Evolutionary conservation across 2,329 filamentous ascomycete species (phyloP).

Genomic region (Penicillium sp.): DNA sequence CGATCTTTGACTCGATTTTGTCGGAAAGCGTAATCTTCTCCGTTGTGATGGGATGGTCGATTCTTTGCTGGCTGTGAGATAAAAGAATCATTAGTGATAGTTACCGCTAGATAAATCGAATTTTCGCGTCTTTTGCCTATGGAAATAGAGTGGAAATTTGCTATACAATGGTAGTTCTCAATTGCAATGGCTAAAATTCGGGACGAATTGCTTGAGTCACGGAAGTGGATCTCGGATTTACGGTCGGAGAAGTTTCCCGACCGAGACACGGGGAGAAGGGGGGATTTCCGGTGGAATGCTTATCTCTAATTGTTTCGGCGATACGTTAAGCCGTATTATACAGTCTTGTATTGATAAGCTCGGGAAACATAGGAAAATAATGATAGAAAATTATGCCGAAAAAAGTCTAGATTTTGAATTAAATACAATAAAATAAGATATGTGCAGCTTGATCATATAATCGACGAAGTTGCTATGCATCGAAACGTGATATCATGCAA

Average conservation of each 20-base stretch:
- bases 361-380: too few relatives aligned
- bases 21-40: background rate
- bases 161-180: background rate
- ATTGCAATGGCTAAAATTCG: background rate
- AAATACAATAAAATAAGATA: background rate
- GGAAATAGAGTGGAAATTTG: too few relatives aligned
- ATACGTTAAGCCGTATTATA: too few relatives aligned
- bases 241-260: background rate
- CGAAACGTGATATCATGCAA: background rate
- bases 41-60: background rate
- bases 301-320: too few relatives aligned
- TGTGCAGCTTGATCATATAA: background rate
- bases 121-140: too few relatives aligned
- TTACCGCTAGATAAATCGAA: too few relatives aligned
- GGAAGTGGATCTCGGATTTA: background rate
- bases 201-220: background rate
- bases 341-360: too few relatives aligned
- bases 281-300: too few relatives aligned
- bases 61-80: background rate
- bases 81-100: too few relatives aligned
- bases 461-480: background rate
- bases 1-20: background rate
- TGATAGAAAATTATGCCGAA: too few relatives aligned
- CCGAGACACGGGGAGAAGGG: too few relatives aligned
- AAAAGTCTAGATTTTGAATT: background rate